Conservation (phyloP, 768 basidiomycete species). For the Naganishia randhawae region DNA sequence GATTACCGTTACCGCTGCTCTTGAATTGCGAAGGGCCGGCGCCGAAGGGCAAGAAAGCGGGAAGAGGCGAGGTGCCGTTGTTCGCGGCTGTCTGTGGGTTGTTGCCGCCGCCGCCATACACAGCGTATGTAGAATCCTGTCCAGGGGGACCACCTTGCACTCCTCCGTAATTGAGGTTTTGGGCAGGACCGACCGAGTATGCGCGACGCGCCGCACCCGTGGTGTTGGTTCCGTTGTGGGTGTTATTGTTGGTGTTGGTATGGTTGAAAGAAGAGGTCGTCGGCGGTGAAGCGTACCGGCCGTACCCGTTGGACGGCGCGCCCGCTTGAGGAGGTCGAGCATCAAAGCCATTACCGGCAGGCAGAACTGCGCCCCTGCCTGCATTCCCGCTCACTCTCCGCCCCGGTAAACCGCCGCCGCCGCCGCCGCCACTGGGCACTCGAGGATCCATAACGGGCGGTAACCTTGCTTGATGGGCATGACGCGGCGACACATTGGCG, state of each 20-base stretch:
- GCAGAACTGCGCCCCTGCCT: not conserved
- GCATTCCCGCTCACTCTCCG: conserved; percentile 7
- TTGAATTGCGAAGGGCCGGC: not conserved
- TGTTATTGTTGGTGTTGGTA: not conserved
- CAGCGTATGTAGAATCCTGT: conserved; percentile 1
- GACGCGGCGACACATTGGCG: conserved; percentile 34
- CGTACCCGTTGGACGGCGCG: not conserved
- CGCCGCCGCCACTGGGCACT: conserved; percentile 5
- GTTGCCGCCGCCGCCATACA: not conserved
- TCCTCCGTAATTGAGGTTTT: not conserved
- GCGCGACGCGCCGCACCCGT: conserved; percentile 18
- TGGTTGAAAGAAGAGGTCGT: no score
- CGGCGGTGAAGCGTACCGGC: conserved; percentile 12
- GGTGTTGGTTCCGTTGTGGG: not conserved
- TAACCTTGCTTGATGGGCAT: conserved; percentile 15
- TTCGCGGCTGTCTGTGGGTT: not conserved
- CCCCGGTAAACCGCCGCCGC: not conserved
- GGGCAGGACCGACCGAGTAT: conserved; percentile 17
- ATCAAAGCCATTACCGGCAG: not conserved
- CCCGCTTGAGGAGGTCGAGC: conserved; percentile 10
- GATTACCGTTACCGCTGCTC: not conserved
- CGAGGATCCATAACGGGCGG: conserved; percentile 20
- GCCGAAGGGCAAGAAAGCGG: conserved; percentile 46
- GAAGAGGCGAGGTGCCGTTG: conserved; percentile 33
- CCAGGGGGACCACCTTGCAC: not conserved